phyloP scores from a whole-genome alignment of 768 basidiomycete species.

The Steccherinum ochraceum region DNA sequence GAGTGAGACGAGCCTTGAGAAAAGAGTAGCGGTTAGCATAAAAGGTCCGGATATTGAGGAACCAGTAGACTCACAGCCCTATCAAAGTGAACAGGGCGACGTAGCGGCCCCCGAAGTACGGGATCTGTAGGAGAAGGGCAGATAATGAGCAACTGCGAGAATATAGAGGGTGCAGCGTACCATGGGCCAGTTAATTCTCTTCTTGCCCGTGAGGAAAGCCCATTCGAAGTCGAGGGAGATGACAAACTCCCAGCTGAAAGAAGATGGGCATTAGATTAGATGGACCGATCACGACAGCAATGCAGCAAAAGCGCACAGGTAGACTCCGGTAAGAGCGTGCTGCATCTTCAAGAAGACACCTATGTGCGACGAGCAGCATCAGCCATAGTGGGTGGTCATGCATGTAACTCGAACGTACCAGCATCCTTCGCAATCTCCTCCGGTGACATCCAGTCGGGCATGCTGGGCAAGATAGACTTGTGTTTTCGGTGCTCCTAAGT shows the following conservation, averaged over 20 bases:
- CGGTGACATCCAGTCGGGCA: constrained; percentile 37
- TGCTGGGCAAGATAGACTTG: constrained; percentile 17
- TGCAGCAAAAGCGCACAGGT: constrained; percentile 29
- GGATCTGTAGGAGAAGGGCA: constrained; percentile 32
- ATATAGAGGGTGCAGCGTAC: constrained; percentile 29
- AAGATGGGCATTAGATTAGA: background rate
- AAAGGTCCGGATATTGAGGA: no score
- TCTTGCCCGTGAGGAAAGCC: constrained; percentile 50
- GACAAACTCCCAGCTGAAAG: constrained; percentile 58
- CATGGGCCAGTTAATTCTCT: constrained; percentile 62
- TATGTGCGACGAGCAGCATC: constrained; percentile 21
- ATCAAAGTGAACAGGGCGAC: constrained; percentile 56
- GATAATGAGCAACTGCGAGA: background rate
- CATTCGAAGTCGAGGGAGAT: constrained; percentile 61
- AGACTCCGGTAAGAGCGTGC: constrained; percentile 37
- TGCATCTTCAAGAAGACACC: constrained; percentile 34
- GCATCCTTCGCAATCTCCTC: constrained; percentile 30
- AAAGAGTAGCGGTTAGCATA: background rate
- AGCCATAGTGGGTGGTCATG: no score
- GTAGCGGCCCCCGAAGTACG: constrained; percentile 69
- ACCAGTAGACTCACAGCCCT: constrained; percentile 49
- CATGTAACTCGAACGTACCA: no score
- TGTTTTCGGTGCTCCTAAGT: no score
- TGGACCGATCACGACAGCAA: background rate
- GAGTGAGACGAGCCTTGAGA: constrained; percentile 10